These are phyloP conservation scores for Pythium angustatum DNA, from an alignment of 352 stramenopile genomes.

Conservation along the genomic window DNA sequence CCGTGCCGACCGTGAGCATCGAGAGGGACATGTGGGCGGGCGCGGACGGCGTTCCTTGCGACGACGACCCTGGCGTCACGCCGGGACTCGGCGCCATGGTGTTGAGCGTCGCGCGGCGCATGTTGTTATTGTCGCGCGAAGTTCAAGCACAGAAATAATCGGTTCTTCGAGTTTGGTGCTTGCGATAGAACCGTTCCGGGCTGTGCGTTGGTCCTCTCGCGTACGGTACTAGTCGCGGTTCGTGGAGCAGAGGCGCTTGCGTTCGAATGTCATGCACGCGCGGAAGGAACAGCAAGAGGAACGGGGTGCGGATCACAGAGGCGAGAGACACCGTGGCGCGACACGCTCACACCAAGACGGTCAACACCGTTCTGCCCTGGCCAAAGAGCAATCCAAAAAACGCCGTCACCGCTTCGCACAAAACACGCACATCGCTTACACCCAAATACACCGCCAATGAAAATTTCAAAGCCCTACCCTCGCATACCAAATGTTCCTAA, in stretches of 20 bases:
- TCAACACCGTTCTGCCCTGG: background rate
- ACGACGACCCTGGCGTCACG: background rate
- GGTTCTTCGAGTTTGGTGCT: no score
- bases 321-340: background rate
- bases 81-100: background rate
- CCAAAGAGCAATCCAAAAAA: slow-evolving; percentile 10
- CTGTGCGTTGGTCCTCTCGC: background rate
- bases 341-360: background rate
- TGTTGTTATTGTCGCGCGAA: background rate
- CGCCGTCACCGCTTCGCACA: slow-evolving; percentile 11
- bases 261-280: slow-evolving; percentile 5
- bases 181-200: slow-evolving; percentile 3
- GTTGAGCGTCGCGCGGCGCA: slow-evolving; percentile 6
- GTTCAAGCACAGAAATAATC: no score
- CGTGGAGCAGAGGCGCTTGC: background rate
- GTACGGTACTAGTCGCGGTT: background rate
- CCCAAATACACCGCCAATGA: slow-evolving; percentile 33
- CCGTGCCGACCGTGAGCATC: slow-evolving; percentile 12
- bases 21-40: slow-evolving; percentile 18
- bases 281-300: background rate
- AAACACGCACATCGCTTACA: slow-evolving; percentile 16
- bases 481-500: slow-evolving; percentile 7
- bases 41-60: background rate
- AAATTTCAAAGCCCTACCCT: slow-evolving; percentile 80
- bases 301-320: background rate